phyloP scores from a whole-genome alignment of 192 early-diverging fungal genomes.

The Cladochytrium replicatum region DNA sequence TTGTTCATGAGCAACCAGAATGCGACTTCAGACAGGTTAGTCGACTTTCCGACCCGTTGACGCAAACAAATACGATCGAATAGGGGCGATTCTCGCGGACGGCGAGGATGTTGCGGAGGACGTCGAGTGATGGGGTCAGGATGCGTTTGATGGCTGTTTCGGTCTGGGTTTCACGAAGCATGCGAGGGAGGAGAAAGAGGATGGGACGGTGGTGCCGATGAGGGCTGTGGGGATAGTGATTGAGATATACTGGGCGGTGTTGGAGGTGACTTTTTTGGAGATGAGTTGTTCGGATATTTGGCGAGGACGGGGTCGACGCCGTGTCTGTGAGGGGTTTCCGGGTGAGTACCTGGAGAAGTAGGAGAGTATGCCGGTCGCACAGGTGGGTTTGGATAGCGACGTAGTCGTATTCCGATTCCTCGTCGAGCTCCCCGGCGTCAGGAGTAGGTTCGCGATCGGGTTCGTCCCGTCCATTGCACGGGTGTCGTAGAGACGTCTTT shows the following conservation, averaged over 20 bases:
- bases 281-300: constrained; percentile 89
- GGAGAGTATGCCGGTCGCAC: constrained; percentile 12
- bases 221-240: constrained; percentile 63
- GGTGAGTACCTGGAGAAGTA: constrained; percentile 24
- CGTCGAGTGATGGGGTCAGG: constrained; percentile 83
- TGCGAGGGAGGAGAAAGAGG: constrained; percentile 49
- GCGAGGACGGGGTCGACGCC: constrained; percentile 68
- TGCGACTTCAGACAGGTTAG: constrained; percentile 88
- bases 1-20: constrained; percentile 94
- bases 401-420: constrained; percentile 35
- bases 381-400: constrained; percentile 21
- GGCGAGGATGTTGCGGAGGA: constrained; percentile 79
- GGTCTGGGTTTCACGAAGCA: constrained; percentile 67
- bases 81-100: constrained; percentile 69
- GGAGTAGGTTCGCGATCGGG: no score
- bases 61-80: constrained; percentile 84
- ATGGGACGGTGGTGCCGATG: constrained; percentile 62
- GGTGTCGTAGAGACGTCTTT: constrained; percentile 54
- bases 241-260: constrained; percentile 77
- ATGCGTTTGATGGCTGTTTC: constrained; percentile 75
- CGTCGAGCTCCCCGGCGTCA: no score
- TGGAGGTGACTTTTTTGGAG: constrained; percentile 85
- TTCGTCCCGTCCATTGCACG: constrained; percentile 41
- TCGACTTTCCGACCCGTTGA: constrained; percentile 94
- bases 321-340: constrained; percentile 52